Conservation (phyloP, 1,139 yeast genomes). For the Lizanozyma gosingica region DNA sequence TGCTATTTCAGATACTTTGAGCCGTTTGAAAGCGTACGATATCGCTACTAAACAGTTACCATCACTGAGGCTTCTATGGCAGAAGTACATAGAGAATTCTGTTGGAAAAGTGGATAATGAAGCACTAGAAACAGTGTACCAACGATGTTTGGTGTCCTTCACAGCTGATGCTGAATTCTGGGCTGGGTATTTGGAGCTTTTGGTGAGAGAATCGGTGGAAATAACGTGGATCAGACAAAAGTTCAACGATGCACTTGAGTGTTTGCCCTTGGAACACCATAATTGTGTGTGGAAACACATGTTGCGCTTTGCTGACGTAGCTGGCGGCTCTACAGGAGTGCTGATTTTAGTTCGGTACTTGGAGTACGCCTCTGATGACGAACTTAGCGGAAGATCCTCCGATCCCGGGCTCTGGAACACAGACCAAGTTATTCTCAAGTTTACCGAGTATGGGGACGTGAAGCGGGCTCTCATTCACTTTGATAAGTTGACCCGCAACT, state of each 20-base stretch:
- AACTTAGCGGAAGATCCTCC: slow-evolving; percentile 3
- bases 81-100: no score
- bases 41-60: no score
- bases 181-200: slow-evolving; percentile 43
- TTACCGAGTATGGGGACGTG: slow-evolving; percentile 18
- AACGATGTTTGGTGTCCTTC: slow-evolving; percentile 35
- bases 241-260: slow-evolving; percentile 45
- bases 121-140: slow-evolving; percentile 19
- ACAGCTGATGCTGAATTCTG: slow-evolving; percentile 45
- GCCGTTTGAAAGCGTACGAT: no score
- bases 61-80: no score
- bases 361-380: slow-evolving; percentile 14
- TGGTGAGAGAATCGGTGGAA: slow-evolving; percentile 24
- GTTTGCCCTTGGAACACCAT: slow-evolving; percentile 47
- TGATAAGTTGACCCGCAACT: slow-evolving; percentile 8
- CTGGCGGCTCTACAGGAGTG: slow-evolving; percentile 36
- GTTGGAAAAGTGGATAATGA: no score
- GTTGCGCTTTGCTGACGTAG: slow-evolving; percentile 39
- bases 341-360: slow-evolving; percentile 37
- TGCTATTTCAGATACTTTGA: no score
- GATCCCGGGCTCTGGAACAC: slow-evolving; percentile 7
- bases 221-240: slow-evolving; percentile 36
- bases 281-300: slow-evolving; percentile 52
- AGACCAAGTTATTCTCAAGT: slow-evolving; percentile 12
- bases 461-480: slow-evolving; percentile 11